Conservation (phyloP, 1,284 basidiomycete genomes). For the Trichosporon coremiiforme region DNA sequence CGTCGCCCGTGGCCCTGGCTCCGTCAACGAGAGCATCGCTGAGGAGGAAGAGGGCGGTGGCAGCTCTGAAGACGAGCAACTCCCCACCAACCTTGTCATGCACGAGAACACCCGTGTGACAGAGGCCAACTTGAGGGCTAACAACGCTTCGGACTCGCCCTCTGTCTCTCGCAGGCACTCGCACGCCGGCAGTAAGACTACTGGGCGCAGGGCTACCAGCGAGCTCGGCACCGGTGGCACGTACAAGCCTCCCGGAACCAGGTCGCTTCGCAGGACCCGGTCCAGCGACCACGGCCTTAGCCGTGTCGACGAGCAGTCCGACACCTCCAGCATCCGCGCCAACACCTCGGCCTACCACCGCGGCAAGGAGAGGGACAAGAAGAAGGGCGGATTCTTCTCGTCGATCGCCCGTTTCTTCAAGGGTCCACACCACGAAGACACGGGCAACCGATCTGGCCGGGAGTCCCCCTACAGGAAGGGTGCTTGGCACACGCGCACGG, state of each 20-base stretch:
- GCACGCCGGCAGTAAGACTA: neutral
- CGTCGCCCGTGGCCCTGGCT: slow-evolving; percentile 36
- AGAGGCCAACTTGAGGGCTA: slow-evolving; percentile 15
- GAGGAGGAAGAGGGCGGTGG: slow-evolving; percentile 55
- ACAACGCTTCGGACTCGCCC: neutral
- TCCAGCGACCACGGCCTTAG: slow-evolving; percentile 38
- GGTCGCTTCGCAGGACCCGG: slow-evolving; percentile 44
- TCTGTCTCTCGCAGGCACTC: slow-evolving; percentile 1
- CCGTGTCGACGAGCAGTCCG: neutral
- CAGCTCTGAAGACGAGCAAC: slow-evolving; percentile 50
- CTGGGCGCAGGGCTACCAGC: slow-evolving; percentile 34
- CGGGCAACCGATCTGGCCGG: slow-evolving; percentile 36
- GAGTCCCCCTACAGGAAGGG: slow-evolving; percentile 39
- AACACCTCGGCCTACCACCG: slow-evolving; percentile 27
- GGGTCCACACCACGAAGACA: slow-evolving; percentile 29
- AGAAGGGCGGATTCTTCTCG: slow-evolving; percentile 54
- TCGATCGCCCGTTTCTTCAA: slow-evolving; percentile 51
- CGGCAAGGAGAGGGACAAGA: slow-evolving; percentile 29
- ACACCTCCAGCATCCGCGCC: slow-evolving; percentile 26
- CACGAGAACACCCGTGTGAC: slow-evolving; percentile 43
- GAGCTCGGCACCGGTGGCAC: slow-evolving; percentile 43
- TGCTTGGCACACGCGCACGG: slow-evolving; percentile 53
- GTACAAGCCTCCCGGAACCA: slow-evolving; percentile 16
- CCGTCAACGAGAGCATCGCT: slow-evolving; percentile 51
- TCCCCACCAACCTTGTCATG: slow-evolving; percentile 43